Conservation (phyloP, 306 rosid genomes). For the Rosa lucieae region DNA sequence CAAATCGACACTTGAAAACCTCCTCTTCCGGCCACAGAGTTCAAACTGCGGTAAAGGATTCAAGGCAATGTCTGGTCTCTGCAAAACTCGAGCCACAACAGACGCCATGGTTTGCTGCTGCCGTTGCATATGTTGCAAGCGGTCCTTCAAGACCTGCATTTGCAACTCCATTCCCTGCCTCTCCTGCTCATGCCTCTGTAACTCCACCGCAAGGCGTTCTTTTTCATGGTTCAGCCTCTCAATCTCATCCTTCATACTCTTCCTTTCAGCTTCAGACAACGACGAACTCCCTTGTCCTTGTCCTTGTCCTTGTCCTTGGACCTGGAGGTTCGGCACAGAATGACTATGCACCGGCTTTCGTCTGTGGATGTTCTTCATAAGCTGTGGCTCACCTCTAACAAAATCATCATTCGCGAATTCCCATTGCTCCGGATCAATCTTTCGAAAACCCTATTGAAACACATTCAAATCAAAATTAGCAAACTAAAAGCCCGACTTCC, state of each 20-base stretch:
- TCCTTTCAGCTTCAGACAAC: constrained; percentile 53
- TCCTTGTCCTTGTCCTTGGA: constrained; percentile 55
- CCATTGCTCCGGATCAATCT: constrained; percentile 83
- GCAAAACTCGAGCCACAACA: constrained; percentile 50
- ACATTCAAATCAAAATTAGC: neutral
- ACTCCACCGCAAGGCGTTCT: constrained; percentile 46
- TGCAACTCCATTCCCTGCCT: constrained; percentile 38
- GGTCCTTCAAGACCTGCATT: constrained; percentile 37
- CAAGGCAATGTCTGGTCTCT: constrained; percentile 47
- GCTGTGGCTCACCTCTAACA: constrained; percentile 70
- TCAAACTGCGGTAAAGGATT: constrained; percentile 47
- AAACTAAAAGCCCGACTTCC: neutral
- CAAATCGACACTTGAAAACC: constrained; percentile 46
- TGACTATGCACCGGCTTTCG: constrained; percentile 89
- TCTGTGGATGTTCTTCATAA: constrained; percentile 73
- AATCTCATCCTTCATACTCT: constrained; percentile 48
- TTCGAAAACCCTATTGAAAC: constrained; percentile 71
- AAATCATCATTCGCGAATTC: constrained; percentile 82
- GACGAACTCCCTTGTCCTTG: constrained; percentile 51
- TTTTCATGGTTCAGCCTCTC: constrained; percentile 56
- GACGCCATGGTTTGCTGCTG: constrained; percentile 50
- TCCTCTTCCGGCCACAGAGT: constrained; percentile 53
- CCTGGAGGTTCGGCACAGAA: constrained; percentile 61
- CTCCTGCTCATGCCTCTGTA: constrained; percentile 50
- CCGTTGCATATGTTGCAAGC: constrained; percentile 46